Conservation (phyloP, 2,329 filamentous ascomycete species). For the Talaromyces sp. region DNA sequence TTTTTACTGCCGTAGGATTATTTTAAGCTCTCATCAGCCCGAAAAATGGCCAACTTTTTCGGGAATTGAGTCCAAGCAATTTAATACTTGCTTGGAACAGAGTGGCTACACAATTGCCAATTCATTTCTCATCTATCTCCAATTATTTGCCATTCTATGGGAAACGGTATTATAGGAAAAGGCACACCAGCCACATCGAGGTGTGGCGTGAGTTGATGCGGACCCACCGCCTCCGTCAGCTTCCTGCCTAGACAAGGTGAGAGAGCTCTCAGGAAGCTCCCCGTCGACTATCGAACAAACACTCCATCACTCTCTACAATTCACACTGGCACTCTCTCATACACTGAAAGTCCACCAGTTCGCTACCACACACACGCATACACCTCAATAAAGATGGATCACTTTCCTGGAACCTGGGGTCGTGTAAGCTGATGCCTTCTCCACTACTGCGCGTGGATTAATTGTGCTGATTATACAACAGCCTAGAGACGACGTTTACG, state of each 20-base stretch:
- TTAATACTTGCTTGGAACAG: not conserved
- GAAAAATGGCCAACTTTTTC: not conserved
- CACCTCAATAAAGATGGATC: conserved; percentile 53
- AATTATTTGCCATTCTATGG: not conserved
- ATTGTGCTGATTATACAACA: conserved; percentile 46
- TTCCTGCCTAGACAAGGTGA: conserved; percentile 15
- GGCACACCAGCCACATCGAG: not conserved
- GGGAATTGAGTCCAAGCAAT: not conserved
- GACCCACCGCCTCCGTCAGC: conserved; percentile 20
- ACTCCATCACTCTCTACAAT: not conserved
- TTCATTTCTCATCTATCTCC: not conserved
- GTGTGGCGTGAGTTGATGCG: conserved; percentile 8
- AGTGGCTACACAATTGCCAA: not conserved
- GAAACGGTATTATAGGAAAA: not conserved
- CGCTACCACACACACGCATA: no score
- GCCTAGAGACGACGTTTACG: conserved; percentile 97
- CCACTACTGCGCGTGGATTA: conserved; percentile 1
- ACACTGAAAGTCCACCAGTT: not conserved
- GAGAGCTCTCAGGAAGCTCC: conserved; percentile 15
- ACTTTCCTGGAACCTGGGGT: conserved; percentile 63
- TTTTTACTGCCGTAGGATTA: not conserved
- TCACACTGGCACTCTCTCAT: not conserved
- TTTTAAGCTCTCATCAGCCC: not conserved
- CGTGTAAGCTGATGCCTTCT: conserved; percentile 48
- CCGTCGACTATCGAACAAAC: not conserved